Evolutionary conservation across 495 filamentous ascomycete genomes (phyloP), one percentile per base, ranked within the genome.

Genomic region (Penicillium samsonianum): DNA sequence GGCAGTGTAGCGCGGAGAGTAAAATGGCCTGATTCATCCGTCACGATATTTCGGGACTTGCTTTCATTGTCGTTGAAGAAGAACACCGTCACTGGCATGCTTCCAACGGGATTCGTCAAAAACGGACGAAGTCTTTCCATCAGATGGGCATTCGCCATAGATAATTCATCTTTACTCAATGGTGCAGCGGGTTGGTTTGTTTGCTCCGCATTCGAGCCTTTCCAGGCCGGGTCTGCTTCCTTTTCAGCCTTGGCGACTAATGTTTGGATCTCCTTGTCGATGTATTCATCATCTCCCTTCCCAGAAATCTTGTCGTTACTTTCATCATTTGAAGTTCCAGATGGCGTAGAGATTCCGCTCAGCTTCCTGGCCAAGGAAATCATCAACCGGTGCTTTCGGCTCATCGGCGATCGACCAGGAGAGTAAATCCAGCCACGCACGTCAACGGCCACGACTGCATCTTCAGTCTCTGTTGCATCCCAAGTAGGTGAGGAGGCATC

Each of bases 371-470:
- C 91, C 2, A 96, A 73, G 3, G 91, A 90, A 54, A 98, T 81
- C 63, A 96, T 75, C 58, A 97, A 74, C 23, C 94, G 84, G 59
- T 96, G 92, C 70, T 92, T 90, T 47, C 92, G 79, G 35, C 82
- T 91, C 85, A 96, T 86, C n/a, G 89, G 91, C 0, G 91, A 91
- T 65, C 80, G 82, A 61, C 90, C 88, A 17, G 94, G 94, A 55
- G 85, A 80, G 65, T 93, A 96, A 44, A 97, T 81, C 94, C 95
- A 99, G 20, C 94, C 94, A 52, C 92, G 82, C 16, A 98, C 89
- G 70, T 99, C 93, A 3, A 97, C 91, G 17, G 72, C 91, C 4
- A 96, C 90, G 16, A 96, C 75, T 12, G 91, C 89, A 65, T 88
- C 87, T 53, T 90, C 87, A 42, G 90, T 85, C 67, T 91, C 86